Evolutionary conservation across 305 asterid genomes (phyloP).

Genomic region (Rubia tinctorum): DNA sequence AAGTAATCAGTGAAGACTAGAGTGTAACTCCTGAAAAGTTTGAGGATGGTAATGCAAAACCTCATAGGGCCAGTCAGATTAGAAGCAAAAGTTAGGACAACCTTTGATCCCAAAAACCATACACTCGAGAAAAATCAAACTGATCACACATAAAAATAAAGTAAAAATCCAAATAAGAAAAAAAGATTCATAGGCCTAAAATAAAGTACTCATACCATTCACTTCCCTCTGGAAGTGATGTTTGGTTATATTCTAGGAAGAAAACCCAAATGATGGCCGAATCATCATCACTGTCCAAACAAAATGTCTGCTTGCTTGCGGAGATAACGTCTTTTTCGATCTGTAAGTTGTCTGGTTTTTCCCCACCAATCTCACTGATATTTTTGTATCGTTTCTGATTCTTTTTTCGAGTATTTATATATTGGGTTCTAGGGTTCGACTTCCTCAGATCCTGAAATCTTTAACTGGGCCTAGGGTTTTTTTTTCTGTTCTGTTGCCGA

Average conservation of each 20-base stretch:
- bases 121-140: background rate
- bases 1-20: background rate
- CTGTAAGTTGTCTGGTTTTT: slow-evolving; percentile 23
- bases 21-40: background rate
- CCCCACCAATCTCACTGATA: background rate
- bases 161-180: background rate
- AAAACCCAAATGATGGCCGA: slow-evolving; percentile 19
- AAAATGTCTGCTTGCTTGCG: slow-evolving; percentile 14
- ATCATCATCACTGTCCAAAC: slow-evolving; percentile 6
- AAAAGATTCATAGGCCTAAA: slow-evolving; percentile 6
- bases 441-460: slow-evolving; percentile 24
- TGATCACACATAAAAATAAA: background rate
- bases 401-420: background rate
- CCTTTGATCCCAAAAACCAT: background rate
- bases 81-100: background rate
- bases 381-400: slow-evolving; percentile 12
- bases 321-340: slow-evolving; percentile 28
- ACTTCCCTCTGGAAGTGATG: slow-evolving; percentile 11
- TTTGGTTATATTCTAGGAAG: background rate
- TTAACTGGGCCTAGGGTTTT: slow-evolving; percentile 14
- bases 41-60: background rate
- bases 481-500: background rate
- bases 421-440: slow-evolving; percentile 20
- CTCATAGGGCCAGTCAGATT: background rate
- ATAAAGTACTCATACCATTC: slow-evolving; percentile 1